These are phyloP conservation scores for Trametes hirsuta DNA, from an alignment of 1,284 basidiomycete genomes.

Conservation along the genomic window DNA sequence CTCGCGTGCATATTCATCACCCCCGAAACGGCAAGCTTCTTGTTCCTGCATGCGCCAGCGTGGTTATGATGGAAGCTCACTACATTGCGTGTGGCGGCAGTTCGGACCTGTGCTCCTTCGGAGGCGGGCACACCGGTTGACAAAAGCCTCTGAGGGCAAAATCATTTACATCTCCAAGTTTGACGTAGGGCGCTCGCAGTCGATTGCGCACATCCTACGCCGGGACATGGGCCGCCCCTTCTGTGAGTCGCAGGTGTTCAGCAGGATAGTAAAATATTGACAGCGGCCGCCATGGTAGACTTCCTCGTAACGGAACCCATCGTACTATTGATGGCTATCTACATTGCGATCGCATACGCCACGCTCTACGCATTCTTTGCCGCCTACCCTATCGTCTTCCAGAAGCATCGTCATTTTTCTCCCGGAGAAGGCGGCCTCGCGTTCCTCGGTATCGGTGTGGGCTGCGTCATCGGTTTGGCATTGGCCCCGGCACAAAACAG, in stretches of 20 bases:
- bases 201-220: constrained; percentile 43
- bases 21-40: constrained; percentile 50
- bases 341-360: constrained; percentile 69
- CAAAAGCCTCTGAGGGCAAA: constrained; percentile 46
- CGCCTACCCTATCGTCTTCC: constrained; percentile 66
- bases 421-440: constrained; percentile 63
- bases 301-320: constrained; percentile 73
- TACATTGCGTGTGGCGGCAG: constrained; percentile 33
- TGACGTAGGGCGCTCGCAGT: constrained; percentile 52
- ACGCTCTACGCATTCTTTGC: constrained; percentile 63
- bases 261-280: background rate
- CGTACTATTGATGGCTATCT: constrained; percentile 66
- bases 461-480: constrained; percentile 56
- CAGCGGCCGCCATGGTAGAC: constrained; percentile 36
- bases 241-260: constrained; percentile 37
- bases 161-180: constrained; percentile 56
- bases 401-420: constrained; percentile 60
- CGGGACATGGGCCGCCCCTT: constrained; percentile 64
- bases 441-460: constrained; percentile 68
- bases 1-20: constrained; percentile 48
- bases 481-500: constrained; percentile 59
- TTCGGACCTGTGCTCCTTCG: constrained; percentile 73
- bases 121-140: constrained; percentile 53
- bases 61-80: background rate
- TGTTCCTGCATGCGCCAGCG: background rate